These are phyloP conservation scores for Schizosaccharomyces lindneri DNA, from an alignment of 805 yeast species.

Conservation along the genomic window DNA sequence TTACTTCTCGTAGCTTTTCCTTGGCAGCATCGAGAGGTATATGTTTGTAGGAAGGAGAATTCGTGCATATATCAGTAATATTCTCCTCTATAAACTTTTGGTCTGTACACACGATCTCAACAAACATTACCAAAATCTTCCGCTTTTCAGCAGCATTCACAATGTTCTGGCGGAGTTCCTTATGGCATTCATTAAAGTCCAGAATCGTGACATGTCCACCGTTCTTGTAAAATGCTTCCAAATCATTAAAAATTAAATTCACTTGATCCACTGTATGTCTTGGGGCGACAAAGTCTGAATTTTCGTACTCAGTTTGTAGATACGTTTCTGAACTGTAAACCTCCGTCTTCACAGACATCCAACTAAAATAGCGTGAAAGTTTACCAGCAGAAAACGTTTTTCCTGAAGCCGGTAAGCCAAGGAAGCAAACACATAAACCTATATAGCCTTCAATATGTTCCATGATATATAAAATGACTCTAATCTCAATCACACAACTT, in stretches of 20 bases:
- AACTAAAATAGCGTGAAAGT: conserved; percentile 14
- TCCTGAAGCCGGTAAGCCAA: conserved; percentile 63
- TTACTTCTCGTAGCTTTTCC: conserved; percentile 46
- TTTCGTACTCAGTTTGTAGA: conserved; percentile 80
- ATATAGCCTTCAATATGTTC: not conserved
- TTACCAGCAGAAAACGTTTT: conserved; percentile 86
- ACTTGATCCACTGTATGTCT: conserved; percentile 70
- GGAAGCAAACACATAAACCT: conserved; percentile 15
- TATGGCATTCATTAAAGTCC: conserved; percentile 80
- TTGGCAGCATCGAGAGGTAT: conserved; percentile 49
- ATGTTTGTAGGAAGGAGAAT: conserved; percentile 58
- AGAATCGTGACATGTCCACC: conserved; percentile 75
- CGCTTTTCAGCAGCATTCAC: conserved; percentile 32
- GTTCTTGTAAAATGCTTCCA: conserved; percentile 64
- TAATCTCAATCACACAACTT: not conserved
- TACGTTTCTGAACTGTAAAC: conserved; percentile 56
- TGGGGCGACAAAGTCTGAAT: conserved; percentile 24
- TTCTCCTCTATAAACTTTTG: conserved; percentile 52
- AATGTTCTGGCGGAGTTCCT: conserved; percentile 40
- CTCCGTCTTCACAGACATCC: not conserved
- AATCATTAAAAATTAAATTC: conserved; percentile 43
- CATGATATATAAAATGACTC: not conserved
- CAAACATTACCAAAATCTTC: conserved; percentile 65
- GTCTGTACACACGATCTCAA: conserved; percentile 81
- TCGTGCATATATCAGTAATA: conserved; percentile 62